phyloP scores from a whole-genome alignment of 139 green algal species.

The Pleodorina starrii region DNA sequence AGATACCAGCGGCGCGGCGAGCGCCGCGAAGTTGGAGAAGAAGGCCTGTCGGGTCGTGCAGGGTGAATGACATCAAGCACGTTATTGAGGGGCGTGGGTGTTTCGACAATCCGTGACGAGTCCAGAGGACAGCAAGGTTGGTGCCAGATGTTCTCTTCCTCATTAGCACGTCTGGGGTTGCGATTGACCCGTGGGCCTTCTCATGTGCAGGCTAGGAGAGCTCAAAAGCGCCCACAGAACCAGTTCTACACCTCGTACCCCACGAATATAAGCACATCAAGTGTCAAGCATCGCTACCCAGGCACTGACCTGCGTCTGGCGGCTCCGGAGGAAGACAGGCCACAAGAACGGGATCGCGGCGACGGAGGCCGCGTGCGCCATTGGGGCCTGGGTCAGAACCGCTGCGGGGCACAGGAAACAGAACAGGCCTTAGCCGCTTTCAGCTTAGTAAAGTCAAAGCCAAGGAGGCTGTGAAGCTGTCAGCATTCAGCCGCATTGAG shows the following conservation, averaged over 20 bases:
- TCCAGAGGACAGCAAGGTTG: too few species aligned
- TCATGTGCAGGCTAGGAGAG: too few species aligned
- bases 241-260: neutral
- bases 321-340: constrained; percentile 42
- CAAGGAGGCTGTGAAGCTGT: too few species aligned
- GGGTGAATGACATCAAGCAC: neutral
- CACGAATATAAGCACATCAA: too few species aligned
- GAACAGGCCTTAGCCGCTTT: too few species aligned
- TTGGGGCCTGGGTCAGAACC: neutral
- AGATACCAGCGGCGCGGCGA: neutral
- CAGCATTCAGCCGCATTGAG: too few species aligned
- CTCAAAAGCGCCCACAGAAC: neutral
- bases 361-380: neutral
- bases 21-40: neutral
- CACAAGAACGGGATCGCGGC: constrained; percentile 55
- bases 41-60: constrained; percentile 43
- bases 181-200: too few species aligned
- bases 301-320: neutral
- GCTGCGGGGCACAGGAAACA: neutral
- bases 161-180: too few species aligned
- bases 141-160: too few species aligned
- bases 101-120: too few species aligned
- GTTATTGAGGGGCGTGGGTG: too few species aligned
- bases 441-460: too few species aligned
- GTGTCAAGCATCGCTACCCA: neutral